Evolutionary conservation across 495 filamentous ascomycete species (phyloP).

Genomic region (Tuber indicum): DNA sequence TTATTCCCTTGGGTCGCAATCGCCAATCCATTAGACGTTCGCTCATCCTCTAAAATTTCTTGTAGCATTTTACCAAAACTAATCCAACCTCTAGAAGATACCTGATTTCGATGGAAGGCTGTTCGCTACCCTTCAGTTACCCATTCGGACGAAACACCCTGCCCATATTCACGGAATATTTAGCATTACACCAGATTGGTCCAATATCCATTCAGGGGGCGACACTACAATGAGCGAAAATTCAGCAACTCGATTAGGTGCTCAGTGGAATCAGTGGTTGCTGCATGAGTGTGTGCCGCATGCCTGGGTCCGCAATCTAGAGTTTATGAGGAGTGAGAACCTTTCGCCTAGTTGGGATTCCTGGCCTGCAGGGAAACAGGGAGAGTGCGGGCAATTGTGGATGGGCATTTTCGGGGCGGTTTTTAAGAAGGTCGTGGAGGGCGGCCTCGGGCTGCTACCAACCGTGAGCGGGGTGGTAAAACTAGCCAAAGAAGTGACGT

Average conservation of each 20-base stretch:
- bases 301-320: slow-evolving; percentile 41
- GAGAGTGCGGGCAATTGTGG: slow-evolving; percentile 19
- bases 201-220: too few species aligned
- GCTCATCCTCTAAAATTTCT: neutral
- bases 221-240: slow-evolving; percentile 38
- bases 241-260: slow-evolving; percentile 26
- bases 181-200: slow-evolving; percentile 45
- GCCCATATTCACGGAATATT: slow-evolving; percentile 47
- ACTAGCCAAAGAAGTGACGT: slow-evolving; percentile 15
- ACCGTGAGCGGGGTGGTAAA: slow-evolving; percentile 24
- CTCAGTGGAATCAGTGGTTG: slow-evolving; percentile 45
- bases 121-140: slow-evolving; percentile 45
- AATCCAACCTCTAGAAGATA: slow-evolving; percentile 11
- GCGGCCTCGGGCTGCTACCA: slow-evolving; percentile 17
- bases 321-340: slow-evolving; percentile 15
- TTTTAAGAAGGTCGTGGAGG: slow-evolving; percentile 20
- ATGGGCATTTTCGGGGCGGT: slow-evolving; percentile 28
- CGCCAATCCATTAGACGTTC: slow-evolving; percentile 43
- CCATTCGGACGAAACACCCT: slow-evolving; percentile 44
- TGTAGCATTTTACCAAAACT: neutral
- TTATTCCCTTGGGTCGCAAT: slow-evolving; percentile 46
- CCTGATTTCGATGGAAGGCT: slow-evolving; percentile 33
- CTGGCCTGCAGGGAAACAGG: slow-evolving; percentile 35
- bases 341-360: slow-evolving; percentile 22
- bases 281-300: slow-evolving; percentile 41